Conservation (phyloP, 768 basidiomycete genomes). For the Panaeolus cyanescens region DNA sequence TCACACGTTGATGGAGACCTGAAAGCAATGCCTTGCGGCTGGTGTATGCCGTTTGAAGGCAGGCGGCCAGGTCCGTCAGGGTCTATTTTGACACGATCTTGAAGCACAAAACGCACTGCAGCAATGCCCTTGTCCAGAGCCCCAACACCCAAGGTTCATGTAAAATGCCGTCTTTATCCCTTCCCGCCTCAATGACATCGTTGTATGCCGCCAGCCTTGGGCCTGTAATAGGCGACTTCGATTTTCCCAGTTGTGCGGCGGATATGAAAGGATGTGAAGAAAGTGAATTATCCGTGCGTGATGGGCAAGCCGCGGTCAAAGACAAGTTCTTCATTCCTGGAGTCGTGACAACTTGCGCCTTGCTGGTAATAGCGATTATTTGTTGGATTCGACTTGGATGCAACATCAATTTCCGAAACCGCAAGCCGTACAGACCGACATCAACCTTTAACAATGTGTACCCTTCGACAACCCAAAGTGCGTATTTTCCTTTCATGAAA, state of each 20-base stretch:
- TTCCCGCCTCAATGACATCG: background rate
- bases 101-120: background rate
- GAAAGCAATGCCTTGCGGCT: conserved; percentile 1
- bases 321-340: conserved; percentile 1
- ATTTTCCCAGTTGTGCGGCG: background rate
- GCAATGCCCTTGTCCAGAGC: background rate
- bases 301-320: background rate
- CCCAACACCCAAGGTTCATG: background rate
- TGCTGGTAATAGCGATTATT: background rate
- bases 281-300: background rate
- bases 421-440: background rate
- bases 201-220: background rate
- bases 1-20: background rate
- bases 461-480: background rate
- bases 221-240: background rate
- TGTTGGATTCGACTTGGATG: background rate
- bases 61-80: background rate
- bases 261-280: background rate
- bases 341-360: background rate
- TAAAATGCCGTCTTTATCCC: background rate
- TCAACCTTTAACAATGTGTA: background rate
- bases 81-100: background rate
- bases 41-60: background rate
- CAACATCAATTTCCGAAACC: background rate
- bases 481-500: background rate